These are phyloP conservation scores for Chaetomiaceae sp. DNA, from an alignment of 2,329 filamentous ascomycete species.

Conservation along the genomic window DNA sequence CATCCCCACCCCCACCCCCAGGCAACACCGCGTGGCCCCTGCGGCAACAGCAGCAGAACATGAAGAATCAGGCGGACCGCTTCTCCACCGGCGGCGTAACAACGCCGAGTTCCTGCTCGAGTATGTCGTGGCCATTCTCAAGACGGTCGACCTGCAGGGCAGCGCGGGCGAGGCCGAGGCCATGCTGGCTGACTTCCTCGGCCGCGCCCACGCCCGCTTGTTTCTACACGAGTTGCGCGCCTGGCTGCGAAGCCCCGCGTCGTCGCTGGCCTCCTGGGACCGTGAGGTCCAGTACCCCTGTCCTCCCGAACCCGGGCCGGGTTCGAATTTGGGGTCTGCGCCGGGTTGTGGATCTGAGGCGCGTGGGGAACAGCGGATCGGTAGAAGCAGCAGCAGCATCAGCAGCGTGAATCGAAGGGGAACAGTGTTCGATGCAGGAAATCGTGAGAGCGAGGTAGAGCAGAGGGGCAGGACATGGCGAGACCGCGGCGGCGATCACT, in stretches of 20 bases:
- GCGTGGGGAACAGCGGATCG: too few relatives aligned
- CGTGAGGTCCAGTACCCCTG: constrained; percentile 62
- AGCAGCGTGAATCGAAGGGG: not conserved
- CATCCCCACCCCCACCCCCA: constrained; percentile 18
- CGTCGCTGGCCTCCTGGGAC: constrained; percentile 71
- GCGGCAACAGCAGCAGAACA: too few relatives aligned
- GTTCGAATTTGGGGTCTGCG: too few relatives aligned
- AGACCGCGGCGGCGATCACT: constrained; percentile 18
- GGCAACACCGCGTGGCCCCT: too few relatives aligned
- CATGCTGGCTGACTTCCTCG: constrained; percentile 71
- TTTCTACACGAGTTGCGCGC: constrained; percentile 80
- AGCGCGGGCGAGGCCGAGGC: constrained; percentile 73
- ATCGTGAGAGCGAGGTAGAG: not conserved
- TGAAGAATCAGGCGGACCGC: not conserved
- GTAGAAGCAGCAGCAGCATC: not conserved
- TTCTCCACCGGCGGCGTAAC: constrained; percentile 43
- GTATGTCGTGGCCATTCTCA: constrained; percentile 77
- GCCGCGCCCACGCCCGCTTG: constrained; percentile 62
- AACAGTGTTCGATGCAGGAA: not conserved
- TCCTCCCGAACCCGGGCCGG: not conserved
- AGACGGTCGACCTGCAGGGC: constrained; percentile 73
- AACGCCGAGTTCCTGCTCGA: constrained; percentile 82
- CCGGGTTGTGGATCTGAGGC: too few relatives aligned
- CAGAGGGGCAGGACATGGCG: constrained; percentile 3
- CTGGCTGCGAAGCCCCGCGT: constrained; percentile 77